Conservation (phyloP, 257 asterid genomes). For the Salvia splendens region DNA sequence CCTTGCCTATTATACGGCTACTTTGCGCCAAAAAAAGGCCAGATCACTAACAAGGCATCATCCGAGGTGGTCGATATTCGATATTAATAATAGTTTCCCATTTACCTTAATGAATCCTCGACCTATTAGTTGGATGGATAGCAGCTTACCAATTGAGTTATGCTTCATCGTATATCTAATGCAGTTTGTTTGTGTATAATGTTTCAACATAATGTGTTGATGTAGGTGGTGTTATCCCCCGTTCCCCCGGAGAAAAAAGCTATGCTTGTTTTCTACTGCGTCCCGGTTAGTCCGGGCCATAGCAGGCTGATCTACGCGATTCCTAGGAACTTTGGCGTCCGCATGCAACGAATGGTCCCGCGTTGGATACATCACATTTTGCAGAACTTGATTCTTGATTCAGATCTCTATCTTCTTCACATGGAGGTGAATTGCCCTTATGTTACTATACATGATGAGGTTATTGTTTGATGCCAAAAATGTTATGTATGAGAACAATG, state of each 20-base stretch:
- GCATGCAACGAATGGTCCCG: slow-evolving; percentile 61
- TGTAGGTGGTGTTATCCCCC: slow-evolving; percentile 29
- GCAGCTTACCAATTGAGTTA: too few species aligned
- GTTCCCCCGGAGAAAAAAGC: slow-evolving; percentile 39
- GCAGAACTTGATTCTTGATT: slow-evolving; percentile 80
- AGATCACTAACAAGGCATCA: slow-evolving; percentile 35
- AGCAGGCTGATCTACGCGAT: slow-evolving; percentile 72
- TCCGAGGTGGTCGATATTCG: slow-evolving; percentile 25
- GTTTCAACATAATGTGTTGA: slow-evolving; percentile 25
- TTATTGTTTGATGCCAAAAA: too few species aligned
- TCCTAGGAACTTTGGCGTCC: slow-evolving; percentile 75
- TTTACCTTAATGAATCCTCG: too few species aligned
- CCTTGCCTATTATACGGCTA: slow-evolving; percentile 66
- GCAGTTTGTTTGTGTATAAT: not conserved
- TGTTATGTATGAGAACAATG: too few species aligned
- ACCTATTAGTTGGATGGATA: too few species aligned
- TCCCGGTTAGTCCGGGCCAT: slow-evolving; percentile 85
- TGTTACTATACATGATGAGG: not conserved
- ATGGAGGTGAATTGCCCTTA: slow-evolving; percentile 53
- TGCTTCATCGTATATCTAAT: not conserved
- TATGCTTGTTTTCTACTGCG: slow-evolving; percentile 58
- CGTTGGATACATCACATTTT: slow-evolving; percentile 74
- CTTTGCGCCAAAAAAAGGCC: slow-evolving; percentile 44
- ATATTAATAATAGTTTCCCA: not conserved
- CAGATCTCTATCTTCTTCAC: slow-evolving; percentile 86